These are phyloP conservation scores for Dichotomocladium elegans DNA, from an alignment of 371 early-diverging fungal species.

Conservation along the genomic window DNA sequence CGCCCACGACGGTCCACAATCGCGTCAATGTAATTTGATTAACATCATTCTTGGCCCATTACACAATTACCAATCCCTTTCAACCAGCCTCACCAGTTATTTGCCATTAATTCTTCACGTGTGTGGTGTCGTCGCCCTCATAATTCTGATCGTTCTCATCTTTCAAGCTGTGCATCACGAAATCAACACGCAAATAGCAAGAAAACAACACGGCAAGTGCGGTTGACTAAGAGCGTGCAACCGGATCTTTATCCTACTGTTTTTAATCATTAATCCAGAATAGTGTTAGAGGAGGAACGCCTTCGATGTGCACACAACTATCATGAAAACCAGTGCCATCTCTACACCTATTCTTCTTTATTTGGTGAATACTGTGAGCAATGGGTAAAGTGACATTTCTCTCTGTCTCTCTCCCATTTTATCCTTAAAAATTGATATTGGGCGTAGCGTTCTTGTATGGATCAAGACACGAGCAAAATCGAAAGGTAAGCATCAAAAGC, in stretches of 20 bases:
- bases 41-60: too few relatives aligned
- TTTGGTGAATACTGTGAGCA: constrained; percentile 5
- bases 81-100: background rate
- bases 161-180: background rate
- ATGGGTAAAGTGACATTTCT: constrained; percentile 12
- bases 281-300: constrained; percentile 2
- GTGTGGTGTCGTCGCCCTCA: background rate
- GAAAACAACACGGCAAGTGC: background rate
- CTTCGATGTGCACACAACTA: constrained; percentile 8
- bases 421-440: background rate
- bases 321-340: constrained; percentile 9
- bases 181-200: background rate
- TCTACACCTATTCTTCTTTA: background rate
- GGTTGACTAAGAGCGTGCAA: background rate
- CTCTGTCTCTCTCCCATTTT: background rate
- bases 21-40: too few relatives aligned
- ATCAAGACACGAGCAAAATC: background rate
- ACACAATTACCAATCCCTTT: background rate
- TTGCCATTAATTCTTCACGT: background rate
- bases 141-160: background rate
- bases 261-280: too few relatives aligned
- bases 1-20: too few relatives aligned
- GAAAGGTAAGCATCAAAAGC: background rate
- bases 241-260: background rate
- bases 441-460: constrained; percentile 5